These are phyloP conservation scores for Laburnicola sp. DNA, from an alignment of 2,329 filamentous ascomycete species.

Conservation along the genomic window DNA sequence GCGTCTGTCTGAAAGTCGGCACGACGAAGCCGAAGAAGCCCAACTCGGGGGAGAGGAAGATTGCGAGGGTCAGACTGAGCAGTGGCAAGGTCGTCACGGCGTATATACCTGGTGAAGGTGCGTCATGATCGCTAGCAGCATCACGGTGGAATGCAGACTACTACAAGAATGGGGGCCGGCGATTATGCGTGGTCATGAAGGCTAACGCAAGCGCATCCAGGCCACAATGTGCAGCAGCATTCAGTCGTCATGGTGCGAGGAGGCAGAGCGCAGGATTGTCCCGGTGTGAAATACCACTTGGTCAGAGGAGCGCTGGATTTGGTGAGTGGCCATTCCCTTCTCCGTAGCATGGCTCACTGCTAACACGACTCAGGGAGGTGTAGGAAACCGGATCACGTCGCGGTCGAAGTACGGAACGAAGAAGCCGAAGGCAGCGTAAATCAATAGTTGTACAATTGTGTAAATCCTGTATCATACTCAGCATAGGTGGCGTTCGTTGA, in stretches of 20 bases:
- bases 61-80: constrained; percentile 85
- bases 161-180: neutral
- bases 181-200: constrained; percentile 7
- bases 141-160: neutral
- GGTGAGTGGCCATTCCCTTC: constrained; percentile 60
- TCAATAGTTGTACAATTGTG: constrained; percentile 4
- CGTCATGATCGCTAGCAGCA: neutral
- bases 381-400: constrained; percentile 78
- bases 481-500: constrained; percentile 31
- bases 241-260: constrained; percentile 95
- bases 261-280: constrained; percentile 93
- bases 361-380: constrained; percentile 71
- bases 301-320: constrained; percentile 90
- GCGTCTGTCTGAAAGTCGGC: constrained; percentile 92
- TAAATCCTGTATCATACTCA: constrained; percentile 29
- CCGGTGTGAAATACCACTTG: constrained; percentile 94
- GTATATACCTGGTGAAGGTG: constrained; percentile 92
- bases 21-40: constrained; percentile 97
- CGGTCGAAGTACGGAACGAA: constrained; percentile 98
- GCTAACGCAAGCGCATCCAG: constrained; percentile 41
- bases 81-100: constrained; percentile 85
- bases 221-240: constrained; percentile 99
- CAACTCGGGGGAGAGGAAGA: constrained; percentile 96
- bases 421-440: constrained; percentile 74
- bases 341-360: constrained; percentile 4